Evolutionary conservation across 75 land plant species (phyloP), one percentile per base, ranked within the genome.

Genomic region (Selaginella moellendorffii): DNA sequence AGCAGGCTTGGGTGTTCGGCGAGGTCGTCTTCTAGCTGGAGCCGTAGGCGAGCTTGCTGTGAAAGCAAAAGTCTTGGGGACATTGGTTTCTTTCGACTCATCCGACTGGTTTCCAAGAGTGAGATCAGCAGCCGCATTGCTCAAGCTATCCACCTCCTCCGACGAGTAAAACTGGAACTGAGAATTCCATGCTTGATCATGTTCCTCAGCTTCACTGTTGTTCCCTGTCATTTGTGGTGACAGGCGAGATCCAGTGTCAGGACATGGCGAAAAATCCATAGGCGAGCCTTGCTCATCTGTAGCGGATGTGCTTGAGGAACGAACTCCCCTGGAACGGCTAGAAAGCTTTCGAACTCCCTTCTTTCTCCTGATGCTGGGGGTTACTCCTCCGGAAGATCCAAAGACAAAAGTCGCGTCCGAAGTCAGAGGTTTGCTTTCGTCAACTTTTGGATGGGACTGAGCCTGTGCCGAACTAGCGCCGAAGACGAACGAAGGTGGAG

Each of bases 191-290:
- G n/a, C n/a, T n/a, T n/a, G n/a, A n/a, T n/a, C n/a, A n/a, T n/a
- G n/a, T n/a, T n/a, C n/a, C n/a, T n/a, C n/a, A n/a, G n/a, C n/a
- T n/a, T n/a, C n/a, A n/a, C n/a, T n/a, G n/a, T 36, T 36, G 46
- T 36, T 36, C 5, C 46, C 46, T 36, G 46, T 36, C 14, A 14
- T 36, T 5, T 36, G 46, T 36, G 46, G 5, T 5, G 46, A 14
- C 46, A 14, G 5, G 5, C 10, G 5, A 20, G 71, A 22, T 19
- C 25, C 26, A 61, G 36, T 60, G 2, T 51, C 20, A 19, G 27
- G 27, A 31, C 60, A 81, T 27, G 95, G 89, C 31, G 97, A 92
- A 52, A 78, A 70, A 63, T 85, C 96, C 96, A 85, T 83, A 18
- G 98, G 83, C 29, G 82, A 80, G 59, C 79, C 85, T 22, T 63